phyloP scores from a whole-genome alignment of 2,329 filamentous ascomycete species.

The Ascochyta lentis region DNA sequence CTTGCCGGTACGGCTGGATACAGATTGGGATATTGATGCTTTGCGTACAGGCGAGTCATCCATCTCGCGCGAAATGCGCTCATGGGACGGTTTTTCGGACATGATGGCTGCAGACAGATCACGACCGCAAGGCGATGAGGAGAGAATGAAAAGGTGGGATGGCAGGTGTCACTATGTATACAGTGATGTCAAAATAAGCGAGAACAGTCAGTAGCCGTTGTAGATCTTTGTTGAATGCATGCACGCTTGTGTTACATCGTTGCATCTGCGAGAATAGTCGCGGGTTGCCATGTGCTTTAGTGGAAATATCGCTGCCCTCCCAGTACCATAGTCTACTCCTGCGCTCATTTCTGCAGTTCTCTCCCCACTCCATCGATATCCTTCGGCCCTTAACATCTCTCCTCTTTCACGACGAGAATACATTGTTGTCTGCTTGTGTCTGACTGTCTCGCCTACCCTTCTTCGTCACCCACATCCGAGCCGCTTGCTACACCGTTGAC shows the following conservation, averaged over 20 bases:
- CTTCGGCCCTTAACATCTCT: background rate
- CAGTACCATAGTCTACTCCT: slow-evolving; percentile 1
- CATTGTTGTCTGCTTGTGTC: background rate
- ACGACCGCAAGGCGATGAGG: background rate
- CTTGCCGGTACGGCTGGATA: slow-evolving; percentile 10
- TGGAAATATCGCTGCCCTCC: background rate
- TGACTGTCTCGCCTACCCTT: background rate
- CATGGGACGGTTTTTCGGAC: slow-evolving; percentile 14
- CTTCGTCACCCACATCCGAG: background rate
- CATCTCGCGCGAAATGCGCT: slow-evolving; percentile 11
- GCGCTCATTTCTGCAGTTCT: background rate
- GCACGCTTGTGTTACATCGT: background rate
- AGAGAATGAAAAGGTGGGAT: background rate
- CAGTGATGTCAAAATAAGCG: slow-evolving; percentile 7
- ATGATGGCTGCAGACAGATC: background rate
- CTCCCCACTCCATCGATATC: background rate
- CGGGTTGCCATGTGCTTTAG: background rate
- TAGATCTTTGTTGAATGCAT: slow-evolving; percentile 8
- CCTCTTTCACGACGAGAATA: background rate
- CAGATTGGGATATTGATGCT: slow-evolving; percentile 4
- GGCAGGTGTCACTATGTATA: slow-evolving; percentile 3
- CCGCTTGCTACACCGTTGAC: slow-evolving; percentile 13
- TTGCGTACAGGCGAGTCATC: slow-evolving; percentile 10
- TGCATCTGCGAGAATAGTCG: background rate
- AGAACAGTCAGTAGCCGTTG: slow-evolving; percentile 7